A percentile compares a stretch with the other conserved stretches of the same genome.
phyloP scores from a whole-genome alignment of 106 monocot genomes.

The Phalaenopsis equestris region DNA sequence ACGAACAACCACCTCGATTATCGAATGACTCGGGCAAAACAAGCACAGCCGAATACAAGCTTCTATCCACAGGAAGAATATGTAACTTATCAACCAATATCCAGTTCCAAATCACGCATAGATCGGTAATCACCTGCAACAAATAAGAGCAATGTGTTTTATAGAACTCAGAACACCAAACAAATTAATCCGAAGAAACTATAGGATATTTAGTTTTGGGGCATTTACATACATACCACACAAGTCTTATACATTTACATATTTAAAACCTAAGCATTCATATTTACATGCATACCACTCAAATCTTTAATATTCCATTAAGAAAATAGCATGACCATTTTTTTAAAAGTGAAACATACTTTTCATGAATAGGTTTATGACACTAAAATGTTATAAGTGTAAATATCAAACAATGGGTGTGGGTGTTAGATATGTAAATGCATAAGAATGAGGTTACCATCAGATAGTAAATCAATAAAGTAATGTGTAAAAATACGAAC shows the following conservation, averaged over 20 bases:
- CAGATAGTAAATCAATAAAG: neutral
- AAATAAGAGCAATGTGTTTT: neutral
- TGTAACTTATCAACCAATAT: conserved; percentile 79
- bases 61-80: conserved; percentile 53
- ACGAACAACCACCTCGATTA: conserved; percentile 50
- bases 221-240: no score
- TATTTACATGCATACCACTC: no score
- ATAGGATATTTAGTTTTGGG: neutral
- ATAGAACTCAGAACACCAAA: neutral
- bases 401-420: no score
- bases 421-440: no score
- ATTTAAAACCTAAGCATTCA: no score
- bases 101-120: conserved; percentile 90
- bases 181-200: neutral
- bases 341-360: neutral
- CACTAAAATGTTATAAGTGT: no score
- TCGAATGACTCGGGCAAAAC: conserved; percentile 89
- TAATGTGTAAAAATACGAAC: conserved; percentile 20
- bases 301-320: no score
- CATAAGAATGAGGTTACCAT: neutral
- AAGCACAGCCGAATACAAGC: conserved; percentile 59
- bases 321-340: no score
- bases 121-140: conserved; percentile 70
- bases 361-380: no score
- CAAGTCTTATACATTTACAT: no score